Percentiles rank a stretch among this genome's conserved stretches.
Conservation (phyloP, 148 eudicot species). For the Chenopodium quinoa region DNA sequence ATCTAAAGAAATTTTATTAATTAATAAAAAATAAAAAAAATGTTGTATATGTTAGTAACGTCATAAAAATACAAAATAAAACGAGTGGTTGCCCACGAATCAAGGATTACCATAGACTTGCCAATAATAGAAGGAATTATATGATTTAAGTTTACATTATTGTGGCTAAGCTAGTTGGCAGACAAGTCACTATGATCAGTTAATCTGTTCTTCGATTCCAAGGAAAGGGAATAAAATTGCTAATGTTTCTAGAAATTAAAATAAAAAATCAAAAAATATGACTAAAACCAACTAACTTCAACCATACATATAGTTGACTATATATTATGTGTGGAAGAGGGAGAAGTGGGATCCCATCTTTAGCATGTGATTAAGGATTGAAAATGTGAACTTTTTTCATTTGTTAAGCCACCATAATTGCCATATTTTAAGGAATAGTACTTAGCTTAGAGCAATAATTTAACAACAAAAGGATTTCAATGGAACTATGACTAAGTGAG, state of each 20-base stretch:
- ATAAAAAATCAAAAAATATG: not conserved
- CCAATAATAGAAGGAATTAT: not conserved
- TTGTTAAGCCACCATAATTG: not conserved
- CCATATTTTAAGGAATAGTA: not conserved
- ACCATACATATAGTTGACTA: not conserved
- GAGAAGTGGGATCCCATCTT: slow-evolving; percentile 2
- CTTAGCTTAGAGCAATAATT: no score
- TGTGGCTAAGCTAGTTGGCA: not conserved
- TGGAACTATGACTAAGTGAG: no score
- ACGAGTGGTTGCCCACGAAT: not conserved
- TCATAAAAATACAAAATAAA: not conserved
- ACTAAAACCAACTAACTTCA: not conserved
- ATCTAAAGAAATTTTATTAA: no score
- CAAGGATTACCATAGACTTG: not conserved
- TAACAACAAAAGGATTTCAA: no score
- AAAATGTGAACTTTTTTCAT: not conserved
- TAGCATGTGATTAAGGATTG: slow-evolving; percentile 2
- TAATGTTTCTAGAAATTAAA: not conserved
- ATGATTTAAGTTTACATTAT: no score
- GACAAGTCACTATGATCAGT: not conserved
- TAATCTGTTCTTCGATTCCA: not conserved
- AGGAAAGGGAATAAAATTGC: not conserved
- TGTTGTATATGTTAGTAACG: no score
- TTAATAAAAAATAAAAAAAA: no score
- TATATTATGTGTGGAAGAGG: not conserved